These are phyloP conservation scores for Erodium chrysanthum DNA, from an alignment of 441 rosid species.

Conservation along the genomic window DNA sequence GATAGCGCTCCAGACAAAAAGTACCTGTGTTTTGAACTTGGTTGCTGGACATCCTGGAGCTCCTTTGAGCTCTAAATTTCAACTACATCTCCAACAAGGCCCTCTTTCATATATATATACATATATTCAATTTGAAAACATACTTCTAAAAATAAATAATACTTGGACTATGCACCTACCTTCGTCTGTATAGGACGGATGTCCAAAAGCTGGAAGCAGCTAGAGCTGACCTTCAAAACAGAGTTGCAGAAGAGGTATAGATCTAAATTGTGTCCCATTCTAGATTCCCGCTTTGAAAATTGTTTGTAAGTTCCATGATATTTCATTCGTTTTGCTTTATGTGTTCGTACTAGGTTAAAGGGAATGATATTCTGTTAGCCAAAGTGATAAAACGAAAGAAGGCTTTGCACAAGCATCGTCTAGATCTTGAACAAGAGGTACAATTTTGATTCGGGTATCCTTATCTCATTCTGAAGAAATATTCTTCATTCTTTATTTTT, in stretches of 20 bases:
- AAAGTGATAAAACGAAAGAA: conserved; percentile 57
- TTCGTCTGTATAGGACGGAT: conserved; percentile 43
- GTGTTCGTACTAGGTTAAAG: conserved; percentile 39
- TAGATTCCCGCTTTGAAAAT: conserved; percentile 13
- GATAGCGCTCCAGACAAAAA: too few species aligned
- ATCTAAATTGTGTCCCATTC: conserved; percentile 9
- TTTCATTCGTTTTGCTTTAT: conserved; percentile 8
- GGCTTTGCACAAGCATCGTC: conserved; percentile 54
- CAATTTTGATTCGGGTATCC: conserved; percentile 16
- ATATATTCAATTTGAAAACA: not conserved
- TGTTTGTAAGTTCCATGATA: conserved; percentile 1
- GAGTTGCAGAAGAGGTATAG: conserved; percentile 62
- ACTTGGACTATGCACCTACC: conserved; percentile 13
- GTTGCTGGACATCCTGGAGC: not conserved
- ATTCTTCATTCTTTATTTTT: not conserved
- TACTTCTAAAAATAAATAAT: not conserved
- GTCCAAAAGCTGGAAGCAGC: conserved; percentile 59
- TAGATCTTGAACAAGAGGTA: conserved; percentile 75
- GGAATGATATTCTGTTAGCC: conserved; percentile 50
- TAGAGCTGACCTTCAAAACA: conserved; percentile 53
- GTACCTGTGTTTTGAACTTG: not conserved
- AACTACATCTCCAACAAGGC: not conserved
- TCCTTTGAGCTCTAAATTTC: not conserved
- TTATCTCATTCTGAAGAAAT: not conserved
- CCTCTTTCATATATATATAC: conserved; percentile 6